Percentiles rank a stretch among this genome's conserved stretches.
These are phyloP conservation scores for Diplodia seriata DNA, from an alignment of 2,329 filamentous ascomycete genomes.

Conservation along the genomic window DNA sequence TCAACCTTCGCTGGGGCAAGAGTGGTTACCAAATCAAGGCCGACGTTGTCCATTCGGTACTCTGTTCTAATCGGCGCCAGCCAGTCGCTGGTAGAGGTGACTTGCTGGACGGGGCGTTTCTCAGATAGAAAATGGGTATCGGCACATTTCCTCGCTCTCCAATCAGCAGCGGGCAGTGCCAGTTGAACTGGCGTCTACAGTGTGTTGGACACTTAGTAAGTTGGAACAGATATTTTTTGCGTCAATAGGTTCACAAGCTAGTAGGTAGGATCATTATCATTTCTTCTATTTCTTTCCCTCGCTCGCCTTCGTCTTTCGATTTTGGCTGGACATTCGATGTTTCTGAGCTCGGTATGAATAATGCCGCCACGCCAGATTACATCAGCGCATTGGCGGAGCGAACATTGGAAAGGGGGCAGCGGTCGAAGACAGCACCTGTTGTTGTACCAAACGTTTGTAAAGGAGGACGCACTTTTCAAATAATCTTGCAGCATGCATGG, in stretches of 20 bases:
- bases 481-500: too few species aligned
- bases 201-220: background rate
- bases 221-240: background rate
- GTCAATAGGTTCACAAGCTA: too few species aligned
- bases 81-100: background rate
- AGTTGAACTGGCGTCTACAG: background rate
- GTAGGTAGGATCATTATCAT: too few species aligned
- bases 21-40: constrained; percentile 23
- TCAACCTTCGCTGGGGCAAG: constrained; percentile 30
- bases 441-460: too few species aligned
- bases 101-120: constrained; percentile 2
- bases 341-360: background rate
- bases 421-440: background rate
- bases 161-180: background rate
- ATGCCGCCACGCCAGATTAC: background rate
- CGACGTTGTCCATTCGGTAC: constrained; percentile 15
- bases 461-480: too few species aligned
- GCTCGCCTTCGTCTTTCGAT: too few species aligned
- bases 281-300: too few species aligned
- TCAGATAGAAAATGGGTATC: background rate
- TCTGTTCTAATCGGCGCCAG: background rate
- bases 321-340: background rate
- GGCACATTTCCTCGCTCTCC: background rate
- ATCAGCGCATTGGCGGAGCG: background rate
- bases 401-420: background rate